Percentiles rank a stretch among this genome's conserved stretches.
Evolutionary conservation across 108 stramenopile genomes (phyloP).

Genomic region (Stephanodiscus triporus): DNA sequence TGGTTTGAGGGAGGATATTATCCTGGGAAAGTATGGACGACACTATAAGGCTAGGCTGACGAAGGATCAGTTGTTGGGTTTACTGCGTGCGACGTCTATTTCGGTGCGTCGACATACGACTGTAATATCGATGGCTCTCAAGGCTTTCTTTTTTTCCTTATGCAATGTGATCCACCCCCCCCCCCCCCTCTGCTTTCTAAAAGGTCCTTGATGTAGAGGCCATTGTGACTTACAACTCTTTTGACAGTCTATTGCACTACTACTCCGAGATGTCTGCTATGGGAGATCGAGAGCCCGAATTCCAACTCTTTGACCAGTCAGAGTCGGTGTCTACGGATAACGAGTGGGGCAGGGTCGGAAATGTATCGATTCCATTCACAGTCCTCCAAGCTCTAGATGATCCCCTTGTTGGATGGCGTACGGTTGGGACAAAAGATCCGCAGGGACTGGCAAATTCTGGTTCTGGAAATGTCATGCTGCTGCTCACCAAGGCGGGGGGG

Average conservation of each 20-base stretch:
- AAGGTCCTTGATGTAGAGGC: conserved; percentile 71
- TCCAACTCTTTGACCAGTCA: conserved; percentile 26
- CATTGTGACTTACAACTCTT: conserved; percentile 82
- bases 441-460: conserved; percentile 61
- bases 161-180: not conserved
- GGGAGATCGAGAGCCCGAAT: conserved; percentile 61
- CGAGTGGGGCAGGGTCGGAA: conserved; percentile 63
- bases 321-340: not conserved
- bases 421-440: conserved; percentile 64
- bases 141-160: not conserved
- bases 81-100: conserved; percentile 69
- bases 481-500: conserved; percentile 81
- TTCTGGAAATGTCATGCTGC: conserved; percentile 66
- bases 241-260: conserved; percentile 71
- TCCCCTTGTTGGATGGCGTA: conserved; percentile 77
- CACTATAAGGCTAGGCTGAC: conserved; percentile 62
- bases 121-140: not conserved
- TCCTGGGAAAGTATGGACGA: conserved; percentile 73
- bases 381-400: conserved; percentile 84
- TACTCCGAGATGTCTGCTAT: conserved; percentile 82
- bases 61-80: conserved; percentile 50
- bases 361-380: conserved; percentile 66
- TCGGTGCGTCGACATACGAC: conserved; percentile 46
- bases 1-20: conserved; percentile 60
- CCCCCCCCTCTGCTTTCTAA: not conserved